phyloP scores from a whole-genome alignment of 495 filamentous ascomycete genomes.

The Neurospora sp. region DNA sequence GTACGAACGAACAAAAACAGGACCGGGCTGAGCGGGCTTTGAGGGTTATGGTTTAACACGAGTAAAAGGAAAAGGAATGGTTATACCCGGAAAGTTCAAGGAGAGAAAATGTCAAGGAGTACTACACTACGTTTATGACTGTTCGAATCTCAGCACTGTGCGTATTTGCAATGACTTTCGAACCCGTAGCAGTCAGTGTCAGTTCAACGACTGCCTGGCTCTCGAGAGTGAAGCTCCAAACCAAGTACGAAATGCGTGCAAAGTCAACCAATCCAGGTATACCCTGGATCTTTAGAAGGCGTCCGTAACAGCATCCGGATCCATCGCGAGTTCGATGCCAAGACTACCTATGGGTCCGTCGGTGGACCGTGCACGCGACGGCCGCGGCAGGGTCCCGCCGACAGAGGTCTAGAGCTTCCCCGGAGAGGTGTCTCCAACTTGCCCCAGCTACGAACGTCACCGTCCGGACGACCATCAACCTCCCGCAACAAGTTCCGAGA shows the following conservation, averaged over 20 bases:
- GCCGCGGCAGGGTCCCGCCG: not conserved
- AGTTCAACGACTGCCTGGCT: not conserved
- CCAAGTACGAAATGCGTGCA: not conserved
- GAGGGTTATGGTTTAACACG: not conserved
- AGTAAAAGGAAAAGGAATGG: not conserved
- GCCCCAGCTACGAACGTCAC: not conserved
- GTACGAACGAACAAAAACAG: not conserved
- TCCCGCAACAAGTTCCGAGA: not conserved
- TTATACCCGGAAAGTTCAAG: not conserved
- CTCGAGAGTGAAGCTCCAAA: not conserved
- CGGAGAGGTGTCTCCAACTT: not conserved
- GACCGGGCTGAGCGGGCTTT: not conserved
- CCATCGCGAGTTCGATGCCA: not conserved
- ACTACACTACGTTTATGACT: not conserved
- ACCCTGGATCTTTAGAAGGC: not conserved
- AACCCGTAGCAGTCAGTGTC: not conserved
- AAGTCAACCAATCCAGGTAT: not conserved
- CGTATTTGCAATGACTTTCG: not conserved
- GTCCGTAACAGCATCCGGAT: not conserved
- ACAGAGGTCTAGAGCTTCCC: not conserved
- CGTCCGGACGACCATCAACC: not conserved
- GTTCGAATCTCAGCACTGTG: not conserved
- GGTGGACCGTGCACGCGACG: not conserved
- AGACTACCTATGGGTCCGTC: not conserved
- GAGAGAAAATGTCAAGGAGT: not conserved